Evolutionary conservation across 371 early-diverging fungal genomes (phyloP).

Genomic region (Mucor indicus): DNA sequence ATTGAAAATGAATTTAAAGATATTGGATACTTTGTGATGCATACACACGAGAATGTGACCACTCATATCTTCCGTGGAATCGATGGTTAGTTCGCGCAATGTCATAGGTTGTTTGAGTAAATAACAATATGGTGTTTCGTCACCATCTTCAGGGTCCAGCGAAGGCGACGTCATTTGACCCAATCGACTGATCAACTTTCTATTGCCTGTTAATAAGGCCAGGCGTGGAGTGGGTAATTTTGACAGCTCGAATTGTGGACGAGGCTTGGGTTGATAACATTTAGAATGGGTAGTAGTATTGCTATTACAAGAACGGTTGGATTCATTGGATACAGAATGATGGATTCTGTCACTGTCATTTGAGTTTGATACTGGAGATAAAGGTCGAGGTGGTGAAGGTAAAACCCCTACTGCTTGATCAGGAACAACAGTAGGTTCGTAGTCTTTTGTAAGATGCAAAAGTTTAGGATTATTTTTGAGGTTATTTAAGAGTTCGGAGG

Average conservation of each 20-base stretch:
- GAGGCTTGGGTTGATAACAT: not conserved
- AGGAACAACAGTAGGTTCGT: no score
- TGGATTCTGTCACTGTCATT: not conserved
- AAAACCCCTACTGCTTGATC: no score
- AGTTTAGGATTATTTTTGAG: conserved; percentile 1
- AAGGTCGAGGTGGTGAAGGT: not conserved
- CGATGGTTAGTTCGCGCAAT: conserved; percentile 24
- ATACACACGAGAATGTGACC: conserved; percentile 47
- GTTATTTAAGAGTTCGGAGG: conserved; percentile 2
- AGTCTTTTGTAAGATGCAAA: no score
- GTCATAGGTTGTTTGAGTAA: conserved; percentile 38
- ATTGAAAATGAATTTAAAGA: conserved; percentile 47
- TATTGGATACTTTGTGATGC: conserved; percentile 41
- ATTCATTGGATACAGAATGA: conserved; percentile 10
- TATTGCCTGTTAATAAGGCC: conserved; percentile 22
- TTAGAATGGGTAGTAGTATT: not conserved
- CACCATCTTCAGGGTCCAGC: conserved; percentile 14
- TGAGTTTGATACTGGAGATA: not conserved
- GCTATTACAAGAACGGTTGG: conserved; percentile 1
- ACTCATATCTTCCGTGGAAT: conserved; percentile 30
- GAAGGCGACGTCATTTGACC: conserved; percentile 10
- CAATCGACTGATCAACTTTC: conserved; percentile 18
- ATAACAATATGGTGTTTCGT: conserved; percentile 47
- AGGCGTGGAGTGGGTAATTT: conserved; percentile 19
- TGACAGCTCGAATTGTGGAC: conserved; percentile 12